Evolutionary conservation across 192 early-diverging fungal genomes (phyloP).

Genomic region (Coemansia erecta): DNA sequence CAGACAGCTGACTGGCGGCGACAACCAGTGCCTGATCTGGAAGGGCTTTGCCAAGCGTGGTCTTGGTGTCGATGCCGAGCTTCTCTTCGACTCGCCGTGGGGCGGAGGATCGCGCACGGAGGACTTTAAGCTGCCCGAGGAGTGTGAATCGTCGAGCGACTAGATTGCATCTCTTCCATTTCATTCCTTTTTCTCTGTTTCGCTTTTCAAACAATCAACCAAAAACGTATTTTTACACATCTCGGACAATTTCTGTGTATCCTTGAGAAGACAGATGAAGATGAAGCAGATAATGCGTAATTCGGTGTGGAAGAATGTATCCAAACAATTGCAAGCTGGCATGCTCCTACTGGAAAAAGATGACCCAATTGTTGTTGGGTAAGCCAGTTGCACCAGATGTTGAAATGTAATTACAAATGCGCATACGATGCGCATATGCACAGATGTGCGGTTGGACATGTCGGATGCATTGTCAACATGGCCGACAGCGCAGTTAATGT

Average conservation of each 20-base stretch:
- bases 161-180: background rate
- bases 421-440: too few relatives aligned
- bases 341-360: too few relatives aligned
- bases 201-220: background rate
- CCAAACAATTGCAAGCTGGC: too few relatives aligned
- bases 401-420: too few relatives aligned
- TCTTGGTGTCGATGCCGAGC: constrained; percentile 70
- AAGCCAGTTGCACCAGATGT: too few relatives aligned
- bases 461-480: too few relatives aligned
- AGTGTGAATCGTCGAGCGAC: constrained; percentile 19
- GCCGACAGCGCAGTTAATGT: too few relatives aligned
- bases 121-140: constrained; percentile 53
- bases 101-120: constrained; percentile 59
- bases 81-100: constrained; percentile 62
- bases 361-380: too few relatives aligned
- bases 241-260: background rate
- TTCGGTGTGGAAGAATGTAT: too few relatives aligned
- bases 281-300: background rate
- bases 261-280: background rate
- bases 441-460: too few relatives aligned
- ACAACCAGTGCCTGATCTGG: constrained; percentile 73
- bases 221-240: background rate
- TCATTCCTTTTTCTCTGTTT: background rate
- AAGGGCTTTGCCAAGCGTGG: constrained; percentile 87
- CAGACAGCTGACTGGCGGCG: constrained; percentile 59